Evolutionary conservation across 176 grass and related monocot genomes (phyloP).

Genomic region (Dactylis glomerata): DNA sequence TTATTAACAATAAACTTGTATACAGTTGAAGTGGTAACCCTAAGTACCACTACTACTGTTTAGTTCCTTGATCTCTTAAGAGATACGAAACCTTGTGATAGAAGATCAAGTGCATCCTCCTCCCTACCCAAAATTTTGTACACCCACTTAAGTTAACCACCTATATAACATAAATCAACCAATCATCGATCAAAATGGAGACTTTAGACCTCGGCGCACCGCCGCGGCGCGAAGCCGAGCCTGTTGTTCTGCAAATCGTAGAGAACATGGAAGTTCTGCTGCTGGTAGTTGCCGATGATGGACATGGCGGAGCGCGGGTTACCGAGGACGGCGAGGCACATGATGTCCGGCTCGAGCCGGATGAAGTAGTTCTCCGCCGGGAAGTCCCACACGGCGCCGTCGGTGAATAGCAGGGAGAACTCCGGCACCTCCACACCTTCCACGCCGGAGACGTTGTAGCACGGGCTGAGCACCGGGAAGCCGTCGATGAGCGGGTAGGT

Average conservation of each 20-base stretch:
- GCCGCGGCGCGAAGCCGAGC: slow-evolving; percentile 74
- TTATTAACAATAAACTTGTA: background rate
- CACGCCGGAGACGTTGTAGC: slow-evolving; percentile 84
- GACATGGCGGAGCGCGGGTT: slow-evolving; percentile 55
- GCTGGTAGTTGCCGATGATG: slow-evolving; percentile 93
- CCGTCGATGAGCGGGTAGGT: slow-evolving; percentile 47
- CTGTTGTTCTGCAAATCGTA: slow-evolving; percentile 67
- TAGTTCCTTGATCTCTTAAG: background rate
- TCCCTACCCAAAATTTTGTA: slow-evolving; percentile 18
- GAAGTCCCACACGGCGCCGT: slow-evolving; percentile 86
- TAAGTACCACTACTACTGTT: background rate
- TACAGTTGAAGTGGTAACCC: background rate
- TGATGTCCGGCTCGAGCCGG: slow-evolving; percentile 57
- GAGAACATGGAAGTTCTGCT: slow-evolving; percentile 91
- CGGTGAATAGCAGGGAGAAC: slow-evolving; percentile 55
- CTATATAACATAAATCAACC: background rate
- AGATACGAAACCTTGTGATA: slow-evolving; percentile 3
- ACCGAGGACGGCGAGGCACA: slow-evolving; percentile 77
- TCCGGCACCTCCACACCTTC: slow-evolving; percentile 66
- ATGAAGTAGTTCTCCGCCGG: slow-evolving; percentile 94
- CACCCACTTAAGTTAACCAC: slow-evolving; percentile 24
- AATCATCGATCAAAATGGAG: slow-evolving; percentile 2
- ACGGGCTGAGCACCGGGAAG: slow-evolving; percentile 73
- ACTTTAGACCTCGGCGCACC: slow-evolving; percentile 67
- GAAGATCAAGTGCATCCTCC: background rate